phyloP scores from a whole-genome alignment of 2,329 filamentous ascomycete species.

The Aureobasidium sp. region DNA sequence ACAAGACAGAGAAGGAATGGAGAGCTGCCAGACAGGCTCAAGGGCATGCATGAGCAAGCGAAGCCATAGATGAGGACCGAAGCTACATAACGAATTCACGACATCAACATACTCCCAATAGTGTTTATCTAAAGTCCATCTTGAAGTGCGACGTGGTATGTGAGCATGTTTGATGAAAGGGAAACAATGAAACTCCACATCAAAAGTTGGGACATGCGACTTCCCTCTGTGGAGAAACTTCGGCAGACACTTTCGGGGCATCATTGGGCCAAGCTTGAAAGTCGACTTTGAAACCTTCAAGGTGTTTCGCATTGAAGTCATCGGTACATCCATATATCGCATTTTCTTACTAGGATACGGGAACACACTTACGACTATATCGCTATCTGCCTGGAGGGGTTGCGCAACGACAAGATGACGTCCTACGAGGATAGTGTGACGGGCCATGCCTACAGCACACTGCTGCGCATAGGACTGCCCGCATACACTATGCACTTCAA shows the following conservation, averaged over 20 bases:
- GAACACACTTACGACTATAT: not conserved
- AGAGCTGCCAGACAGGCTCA: not conserved
- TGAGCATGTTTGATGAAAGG: not conserved
- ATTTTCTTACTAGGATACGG: not conserved
- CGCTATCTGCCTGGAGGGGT: not conserved
- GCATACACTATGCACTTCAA: constrained; percentile 54
- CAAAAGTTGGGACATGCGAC: not conserved
- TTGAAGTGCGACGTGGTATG: not conserved
- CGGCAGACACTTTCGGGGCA: not conserved
- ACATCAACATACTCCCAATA: not conserved
- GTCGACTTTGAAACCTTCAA: constrained; percentile 5
- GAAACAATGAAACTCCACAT: not conserved
- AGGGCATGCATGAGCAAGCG: not conserved
- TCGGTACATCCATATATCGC: not conserved
- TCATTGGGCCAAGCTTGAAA: not conserved
- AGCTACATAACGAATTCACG: constrained; percentile 4
- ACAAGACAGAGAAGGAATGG: constrained; percentile 7
- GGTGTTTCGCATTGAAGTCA: not conserved
- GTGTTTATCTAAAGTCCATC: not conserved
- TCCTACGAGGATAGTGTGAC: constrained; percentile 10
- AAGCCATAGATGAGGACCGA: not conserved
- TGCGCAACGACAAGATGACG: constrained; percentile 6
- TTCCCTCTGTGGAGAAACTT: not conserved
- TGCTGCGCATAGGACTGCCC: constrained; percentile 40
- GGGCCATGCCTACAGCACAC: constrained; percentile 34